Evolutionary conservation across 2,329 filamentous ascomycete species (phyloP), one percentile per base, ranked within the genome.

Genomic region (Diaporthe velutina): DNA sequence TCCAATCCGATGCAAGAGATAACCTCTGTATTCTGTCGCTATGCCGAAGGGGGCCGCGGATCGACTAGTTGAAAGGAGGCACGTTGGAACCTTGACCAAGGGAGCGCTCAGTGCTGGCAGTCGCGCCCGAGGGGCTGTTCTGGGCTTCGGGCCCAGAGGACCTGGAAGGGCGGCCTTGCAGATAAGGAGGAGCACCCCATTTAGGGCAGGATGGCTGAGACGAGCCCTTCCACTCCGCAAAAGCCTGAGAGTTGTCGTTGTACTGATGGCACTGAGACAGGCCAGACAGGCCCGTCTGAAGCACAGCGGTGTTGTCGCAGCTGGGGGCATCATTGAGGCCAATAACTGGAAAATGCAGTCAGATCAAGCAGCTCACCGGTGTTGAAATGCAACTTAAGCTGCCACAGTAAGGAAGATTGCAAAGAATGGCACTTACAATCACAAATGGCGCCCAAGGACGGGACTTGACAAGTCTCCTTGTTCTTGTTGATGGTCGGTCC

Each of bases 171-270:
- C 25, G 42, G 19, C n/a, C 42, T 50, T 22, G 33, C 30, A 61
- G 30, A 55, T 42, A 52, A 4, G 70, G 55, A 52, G 55, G 54
- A 33, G 54, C 30, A 38, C 19, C 70, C 52, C 70, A 52, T 13
- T 71, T 61, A 19, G 40, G 42, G 33, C 42, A 42, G 70, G 30
- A 15, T 6, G 70, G 42, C 45, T 61, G 57, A 25, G 55, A 52
- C 3, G 55, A 52, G 55, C 70, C 70, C 42, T 61, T 61, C 70
- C 70, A 52, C 30, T 28, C 70, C 22, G 40, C n/a, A 30, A 71
- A 71, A 5, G 54, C 54, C 17, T 48, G 35, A 9, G 54, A 28
- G 15, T 71, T 35, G 40, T 71, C 52, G 28, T 50, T 48, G 38
- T 58, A 35, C 38, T 25, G 19, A 30, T 58, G 38, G 5, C 38